A percentile compares a stretch with the other conserved stretches of the same genome.
Evolutionary conservation across 495 filamentous ascomycete genomes (phyloP).

Genomic region (Talaromyces wortmannii): DNA sequence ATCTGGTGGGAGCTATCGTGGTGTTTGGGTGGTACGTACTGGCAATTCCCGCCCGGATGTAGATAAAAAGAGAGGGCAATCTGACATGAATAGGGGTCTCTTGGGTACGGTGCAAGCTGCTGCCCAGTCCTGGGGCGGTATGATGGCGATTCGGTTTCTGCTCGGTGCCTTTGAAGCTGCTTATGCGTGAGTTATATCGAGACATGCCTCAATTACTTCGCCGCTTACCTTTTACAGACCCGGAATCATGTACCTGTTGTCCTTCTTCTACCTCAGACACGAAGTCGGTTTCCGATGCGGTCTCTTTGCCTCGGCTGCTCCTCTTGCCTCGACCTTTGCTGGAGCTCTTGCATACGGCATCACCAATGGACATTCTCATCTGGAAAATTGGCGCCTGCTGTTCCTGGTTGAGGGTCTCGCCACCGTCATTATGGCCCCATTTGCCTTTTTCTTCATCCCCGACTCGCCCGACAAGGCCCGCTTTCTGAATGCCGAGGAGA

Average conservation of each 20-base stretch:
- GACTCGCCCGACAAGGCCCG: conserved; percentile 51
- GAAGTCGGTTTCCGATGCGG: conserved; percentile 56
- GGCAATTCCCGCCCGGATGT: not conserved
- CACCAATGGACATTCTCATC: conserved; percentile 41
- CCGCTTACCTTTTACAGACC: conserved; percentile 1
- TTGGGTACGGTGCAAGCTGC: conserved; percentile 37
- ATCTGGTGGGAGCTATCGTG: conserved; percentile 5
- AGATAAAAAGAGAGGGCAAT: not conserved
- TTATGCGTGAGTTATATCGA: conserved; percentile 30
- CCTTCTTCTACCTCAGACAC: conserved; percentile 58
- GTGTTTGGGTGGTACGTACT: conserved; percentile 7
- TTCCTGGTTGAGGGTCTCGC: conserved; percentile 64
- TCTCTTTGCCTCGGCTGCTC: conserved; percentile 55
- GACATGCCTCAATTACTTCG: not conserved
- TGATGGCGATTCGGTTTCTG: conserved; percentile 46
- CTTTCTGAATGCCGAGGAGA: conserved; percentile 52
- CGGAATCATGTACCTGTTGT: conserved; percentile 53
- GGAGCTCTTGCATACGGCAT: conserved; percentile 61
- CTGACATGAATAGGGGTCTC: conserved; percentile 21
- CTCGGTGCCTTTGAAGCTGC: conserved; percentile 53
- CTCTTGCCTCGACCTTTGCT: conserved; percentile 59
- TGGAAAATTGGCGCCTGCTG: conserved; percentile 56
- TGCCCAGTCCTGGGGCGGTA: conserved; percentile 36
- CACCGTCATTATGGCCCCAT: conserved; percentile 42
- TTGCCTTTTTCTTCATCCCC: conserved; percentile 49